Base-by-base conservation (phyloP, 2,329 filamentous ascomycete genomes). In the Karstenula rhodostoma region DNA sequence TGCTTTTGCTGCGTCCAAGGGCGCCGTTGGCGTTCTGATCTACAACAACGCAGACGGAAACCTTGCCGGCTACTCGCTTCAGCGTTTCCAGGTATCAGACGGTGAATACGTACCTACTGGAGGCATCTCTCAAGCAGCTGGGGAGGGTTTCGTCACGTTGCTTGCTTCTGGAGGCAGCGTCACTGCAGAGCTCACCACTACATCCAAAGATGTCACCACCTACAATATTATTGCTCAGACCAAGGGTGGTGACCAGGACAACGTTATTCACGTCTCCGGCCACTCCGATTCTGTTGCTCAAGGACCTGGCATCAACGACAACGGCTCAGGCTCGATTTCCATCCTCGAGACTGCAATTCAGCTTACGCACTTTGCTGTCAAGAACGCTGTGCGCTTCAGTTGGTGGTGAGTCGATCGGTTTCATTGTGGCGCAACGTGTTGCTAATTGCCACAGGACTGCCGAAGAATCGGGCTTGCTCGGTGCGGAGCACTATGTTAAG, bases 301-400 rank as follows among this genome's bases (percentile, higher is more conserved):
- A 3, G 87, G 87, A 0, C 87, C 87, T 1, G 90, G 90, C 22
- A 92, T 93, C 82, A 93, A 93, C 75, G 90, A 93, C 67, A 89
- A 93, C 69, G 90, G 90, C 49, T 89, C 88, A 3, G 90, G 90
- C 57, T 87, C 84, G 35, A 83, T 88, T 62, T 83, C 83, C 25
- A 80, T 88, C 53, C 80, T 90, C 9, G 86, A 87, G 55, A 80
- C 88, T 32, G 87, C 87, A 10, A 82, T 83, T 27, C 82, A 84
- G 81, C 61, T 94, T 82, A 66, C 87, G 83, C 83, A 92, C 54
- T 94, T 91, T 81, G 86, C 88, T 54, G 87, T 91, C 37, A 91
- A 87, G 64, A 91, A 94, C 47, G 73, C 73, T 2, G 85, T 85
- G 15, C 90, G 90, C 74, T 92, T 93, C 33, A 81, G 78, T 17